Conservation (phyloP, 2,329 filamentous ascomycete species). For the Pyrenochaeta sp. region DNA sequence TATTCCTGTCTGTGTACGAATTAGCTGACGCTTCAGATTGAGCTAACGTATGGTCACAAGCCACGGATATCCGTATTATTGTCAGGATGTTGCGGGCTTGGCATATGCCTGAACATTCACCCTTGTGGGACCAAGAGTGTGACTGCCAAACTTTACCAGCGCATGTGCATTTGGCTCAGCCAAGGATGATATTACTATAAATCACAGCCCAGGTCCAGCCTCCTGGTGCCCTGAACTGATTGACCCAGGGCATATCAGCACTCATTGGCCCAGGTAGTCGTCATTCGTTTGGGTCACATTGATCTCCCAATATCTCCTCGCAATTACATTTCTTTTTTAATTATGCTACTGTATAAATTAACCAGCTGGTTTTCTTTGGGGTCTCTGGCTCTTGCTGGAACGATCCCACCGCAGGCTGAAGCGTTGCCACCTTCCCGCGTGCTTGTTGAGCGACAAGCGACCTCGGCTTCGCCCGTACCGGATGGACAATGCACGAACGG, state of each 20-base stretch:
- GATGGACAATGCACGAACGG: constrained; percentile 52
- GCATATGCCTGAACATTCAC: background rate
- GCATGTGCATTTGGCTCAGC: constrained; percentile 4
- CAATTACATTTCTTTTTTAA: constrained; percentile 16
- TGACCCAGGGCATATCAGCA: constrained; percentile 6
- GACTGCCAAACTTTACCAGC: constrained; percentile 1
- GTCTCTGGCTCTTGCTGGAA: constrained; percentile 34
- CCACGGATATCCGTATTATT: constrained; percentile 6
- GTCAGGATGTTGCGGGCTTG: constrained; percentile 4
- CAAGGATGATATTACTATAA: constrained; percentile 24
- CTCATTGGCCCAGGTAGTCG: constrained; percentile 17
- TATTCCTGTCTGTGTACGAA: background rate
- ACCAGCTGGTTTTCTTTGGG: constrained; percentile 35
- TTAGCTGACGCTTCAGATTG: background rate
- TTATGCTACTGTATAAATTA: constrained; percentile 37
- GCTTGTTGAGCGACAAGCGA: constrained; percentile 35
- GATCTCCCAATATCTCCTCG: constrained; percentile 4
- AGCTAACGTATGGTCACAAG: constrained; percentile 3
- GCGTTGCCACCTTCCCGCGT: constrained; percentile 20
- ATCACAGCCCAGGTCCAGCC: constrained; percentile 10
- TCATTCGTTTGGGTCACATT: constrained; percentile 10
- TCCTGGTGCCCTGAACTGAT: constrained; percentile 15
- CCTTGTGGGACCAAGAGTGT: background rate
- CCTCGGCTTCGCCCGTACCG: constrained; percentile 19
- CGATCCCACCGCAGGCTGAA: constrained; percentile 31